Percentiles rank a stretch among this genome's conserved stretches.
phyloP scores from a whole-genome alignment of 192 early-diverging fungal genomes.

The Phycomyces blakesleeanus region DNA sequence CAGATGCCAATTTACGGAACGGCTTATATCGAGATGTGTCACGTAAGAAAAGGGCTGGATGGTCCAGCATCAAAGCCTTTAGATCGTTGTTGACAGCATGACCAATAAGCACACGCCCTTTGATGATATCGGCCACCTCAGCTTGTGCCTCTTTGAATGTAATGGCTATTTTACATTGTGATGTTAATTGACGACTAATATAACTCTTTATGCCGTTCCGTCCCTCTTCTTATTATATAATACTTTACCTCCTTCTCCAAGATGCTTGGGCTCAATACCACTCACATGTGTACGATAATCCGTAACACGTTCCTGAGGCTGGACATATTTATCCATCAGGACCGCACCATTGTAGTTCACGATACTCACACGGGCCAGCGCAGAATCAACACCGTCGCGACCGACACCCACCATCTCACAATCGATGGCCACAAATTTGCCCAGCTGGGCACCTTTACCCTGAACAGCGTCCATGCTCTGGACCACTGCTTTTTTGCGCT shows the following conservation, averaged over 20 bases:
- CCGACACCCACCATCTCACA: slow-evolving; percentile 99
- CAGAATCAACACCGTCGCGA: slow-evolving; percentile 74
- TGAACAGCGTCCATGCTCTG: slow-evolving; percentile 23
- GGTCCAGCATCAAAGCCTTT: slow-evolving; percentile 69
- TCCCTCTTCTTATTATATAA: too few relatives aligned
- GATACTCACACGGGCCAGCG: slow-evolving; percentile 84
- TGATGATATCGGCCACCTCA: slow-evolving; percentile 75
- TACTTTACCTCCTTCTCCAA: slow-evolving; percentile 46
- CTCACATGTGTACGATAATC: slow-evolving; percentile 92
- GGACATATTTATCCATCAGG: slow-evolving; percentile 82
- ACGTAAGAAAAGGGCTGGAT: slow-evolving; percentile 73
- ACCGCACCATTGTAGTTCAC: slow-evolving; percentile 92
- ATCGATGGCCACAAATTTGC: slow-evolving; percentile 93
- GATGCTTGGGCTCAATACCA: slow-evolving; percentile 80
- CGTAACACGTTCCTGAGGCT: slow-evolving; percentile 77
- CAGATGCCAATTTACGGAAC: slow-evolving; percentile 64
- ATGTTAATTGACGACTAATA: too few relatives aligned
- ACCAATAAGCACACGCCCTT: slow-evolving; percentile 85
- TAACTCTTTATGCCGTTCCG: too few relatives aligned
- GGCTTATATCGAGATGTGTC: slow-evolving; percentile 81
- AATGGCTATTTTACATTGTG: slow-evolving; percentile 42
- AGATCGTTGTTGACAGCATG: slow-evolving; percentile 93
- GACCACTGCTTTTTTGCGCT: slow-evolving; percentile 35
- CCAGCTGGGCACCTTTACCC: slow-evolving; percentile 40
- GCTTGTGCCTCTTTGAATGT: slow-evolving; percentile 79